Evolutionary conservation across 495 filamentous ascomycete species (phyloP).

Genomic region (Diplogelasinospora grovesii): DNA sequence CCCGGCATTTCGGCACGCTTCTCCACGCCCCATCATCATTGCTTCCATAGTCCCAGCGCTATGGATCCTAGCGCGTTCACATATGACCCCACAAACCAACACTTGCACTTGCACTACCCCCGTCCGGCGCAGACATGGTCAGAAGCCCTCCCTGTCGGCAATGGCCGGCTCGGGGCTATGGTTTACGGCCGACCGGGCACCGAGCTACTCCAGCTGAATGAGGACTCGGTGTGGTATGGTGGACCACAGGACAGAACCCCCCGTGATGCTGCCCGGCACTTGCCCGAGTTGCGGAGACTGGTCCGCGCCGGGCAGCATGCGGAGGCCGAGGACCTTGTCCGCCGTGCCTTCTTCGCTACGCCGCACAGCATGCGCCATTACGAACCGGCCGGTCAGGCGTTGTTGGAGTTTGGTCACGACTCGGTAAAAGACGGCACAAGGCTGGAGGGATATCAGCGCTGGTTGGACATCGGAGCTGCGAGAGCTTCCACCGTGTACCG

Average conservation of each 20-base stretch:
- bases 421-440: too few species aligned
- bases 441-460: slow-evolving; percentile 36
- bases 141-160: slow-evolving; percentile 37
- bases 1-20: too few species aligned
- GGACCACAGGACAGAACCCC: slow-evolving; percentile 41
- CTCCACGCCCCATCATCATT: too few species aligned
- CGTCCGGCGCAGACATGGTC: too few species aligned
- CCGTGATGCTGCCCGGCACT: slow-evolving; percentile 26
- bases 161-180: slow-evolving; percentile 47
- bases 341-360: slow-evolving; percentile 35
- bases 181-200: slow-evolving; percentile 41
- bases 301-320: slow-evolving; percentile 35
- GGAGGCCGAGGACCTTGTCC: slow-evolving; percentile 36
- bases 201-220: slow-evolving; percentile 46
- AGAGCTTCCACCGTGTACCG: too few species aligned
- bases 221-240: slow-evolving; percentile 50
- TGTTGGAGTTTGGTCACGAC: slow-evolving; percentile 37
- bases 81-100: too few species aligned
- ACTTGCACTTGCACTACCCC: too few species aligned
- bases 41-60: too few species aligned
- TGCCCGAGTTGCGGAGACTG: slow-evolving; percentile 33
- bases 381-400: slow-evolving; percentile 40
- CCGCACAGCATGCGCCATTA: slow-evolving; percentile 42
- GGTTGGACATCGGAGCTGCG: slow-evolving; percentile 41
- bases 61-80: too few species aligned